Evolutionary conservation across 306 rosid species (phyloP).

Genomic region (Pterocarpus santalinus): DNA sequence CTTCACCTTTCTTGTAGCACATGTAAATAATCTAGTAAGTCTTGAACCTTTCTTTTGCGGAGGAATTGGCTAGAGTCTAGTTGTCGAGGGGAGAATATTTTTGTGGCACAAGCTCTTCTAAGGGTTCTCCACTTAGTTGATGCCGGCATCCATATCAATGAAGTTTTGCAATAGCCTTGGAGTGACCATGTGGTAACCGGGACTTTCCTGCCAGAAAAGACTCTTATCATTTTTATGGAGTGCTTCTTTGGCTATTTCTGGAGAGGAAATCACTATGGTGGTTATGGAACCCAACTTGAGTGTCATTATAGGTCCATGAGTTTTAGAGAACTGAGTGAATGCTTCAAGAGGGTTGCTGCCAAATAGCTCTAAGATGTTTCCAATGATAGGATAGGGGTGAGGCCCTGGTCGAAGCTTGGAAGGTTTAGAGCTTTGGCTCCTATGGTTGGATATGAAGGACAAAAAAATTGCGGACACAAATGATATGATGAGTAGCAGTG

Average conservation of each 20-base stretch:
- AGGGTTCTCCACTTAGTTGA: conserved; percentile 37
- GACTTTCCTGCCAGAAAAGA: conserved; percentile 2
- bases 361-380: conserved; percentile 61
- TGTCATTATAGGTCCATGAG: conserved; percentile 45
- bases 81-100: conserved; percentile 28
- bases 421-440: not conserved
- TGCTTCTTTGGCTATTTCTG: conserved; percentile 44
- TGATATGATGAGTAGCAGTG: not conserved
- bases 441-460: not conserved
- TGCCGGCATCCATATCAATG: conserved; percentile 6
- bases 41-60: not conserved
- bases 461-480: not conserved
- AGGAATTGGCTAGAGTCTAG: conserved; percentile 24
- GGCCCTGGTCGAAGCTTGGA: conserved; percentile 63
- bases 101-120: conserved; percentile 28
- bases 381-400: conserved; percentile 55
- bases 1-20: conserved; percentile 32
- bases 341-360: conserved; percentile 29
- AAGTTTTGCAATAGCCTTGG: conserved; percentile 13
- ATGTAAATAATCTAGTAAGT: conserved; percentile 5
- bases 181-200: not conserved
- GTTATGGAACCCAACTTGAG: conserved; percentile 34
- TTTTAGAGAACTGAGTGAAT: conserved; percentile 33
- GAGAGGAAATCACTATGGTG: conserved; percentile 47
- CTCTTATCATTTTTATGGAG: not conserved